These are phyloP conservation scores for Blastocystis sp. DNA, from an alignment of 352 stramenopile genomes.

Conservation along the genomic window DNA sequence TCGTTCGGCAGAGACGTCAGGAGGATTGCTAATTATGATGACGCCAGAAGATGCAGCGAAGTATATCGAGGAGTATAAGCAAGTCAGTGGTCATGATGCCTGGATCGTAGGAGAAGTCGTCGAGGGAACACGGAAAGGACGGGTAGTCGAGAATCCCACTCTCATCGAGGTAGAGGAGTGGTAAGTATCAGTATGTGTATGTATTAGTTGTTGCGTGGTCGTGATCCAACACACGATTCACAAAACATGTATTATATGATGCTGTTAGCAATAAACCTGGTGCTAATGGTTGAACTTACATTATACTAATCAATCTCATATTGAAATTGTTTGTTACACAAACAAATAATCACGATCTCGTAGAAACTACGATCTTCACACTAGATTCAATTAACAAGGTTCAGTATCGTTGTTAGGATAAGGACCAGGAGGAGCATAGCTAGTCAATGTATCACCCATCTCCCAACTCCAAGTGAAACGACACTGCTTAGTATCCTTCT, in stretches of 20 bases:
- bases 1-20: constrained; percentile 85
- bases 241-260: constrained; percentile 17
- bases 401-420: not conserved
- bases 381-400: not conserved
- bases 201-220: not conserved
- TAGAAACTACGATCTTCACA: no score
- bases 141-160: constrained; percentile 67
- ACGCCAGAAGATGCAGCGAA: constrained; percentile 74
- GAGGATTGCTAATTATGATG: constrained; percentile 82
- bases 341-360: no score
- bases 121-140: constrained; percentile 69
- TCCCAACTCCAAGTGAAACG: constrained; percentile 29
- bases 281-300: constrained; percentile 32
- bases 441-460: not conserved
- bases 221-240: not conserved
- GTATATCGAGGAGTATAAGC: constrained; percentile 78
- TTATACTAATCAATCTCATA: not conserved
- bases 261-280: constrained; percentile 25
- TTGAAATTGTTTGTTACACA: not conserved
- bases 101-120: constrained; percentile 85
- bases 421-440: not conserved
- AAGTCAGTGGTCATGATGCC: constrained; percentile 76
- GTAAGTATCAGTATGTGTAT: constrained; percentile 64
- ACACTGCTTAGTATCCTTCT: not conserved
- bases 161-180: constrained; percentile 68